Evolutionary conservation across 73 alveolate species (phyloP).

Genomic region (Strombidium stylifer): DNA sequence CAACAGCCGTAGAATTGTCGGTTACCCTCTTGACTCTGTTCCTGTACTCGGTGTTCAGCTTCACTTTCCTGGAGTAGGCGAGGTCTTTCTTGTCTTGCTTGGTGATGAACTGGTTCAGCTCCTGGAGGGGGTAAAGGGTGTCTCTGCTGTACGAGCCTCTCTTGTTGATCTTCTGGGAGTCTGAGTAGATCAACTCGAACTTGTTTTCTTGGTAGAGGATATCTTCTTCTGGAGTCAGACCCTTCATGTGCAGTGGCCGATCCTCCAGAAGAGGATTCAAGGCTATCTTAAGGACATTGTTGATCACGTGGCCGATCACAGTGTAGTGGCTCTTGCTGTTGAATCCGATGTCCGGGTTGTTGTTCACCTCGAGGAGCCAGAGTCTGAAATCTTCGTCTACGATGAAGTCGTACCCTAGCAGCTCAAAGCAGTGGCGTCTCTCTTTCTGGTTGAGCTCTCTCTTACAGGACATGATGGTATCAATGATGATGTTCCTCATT

Average conservation of each 20-base stretch:
- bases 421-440: constrained; percentile 52
- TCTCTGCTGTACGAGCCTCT: too few relatives aligned
- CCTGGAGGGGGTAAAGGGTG: too few relatives aligned
- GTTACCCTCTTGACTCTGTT: too few relatives aligned
- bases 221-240: neutral
- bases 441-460: constrained; percentile 38
- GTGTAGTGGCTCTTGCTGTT: neutral
- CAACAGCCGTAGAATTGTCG: too few relatives aligned
- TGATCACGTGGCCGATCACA: too few relatives aligned
- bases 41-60: too few relatives aligned
- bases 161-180: too few relatives aligned
- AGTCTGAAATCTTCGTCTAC: constrained; percentile 56
- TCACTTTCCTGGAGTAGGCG: too few relatives aligned
- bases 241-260: neutral
- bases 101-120: too few relatives aligned
- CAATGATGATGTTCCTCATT: constrained; percentile 52
- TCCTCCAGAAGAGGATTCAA: neutral
- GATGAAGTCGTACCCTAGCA: constrained; percentile 64
- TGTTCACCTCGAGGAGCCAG: constrained; percentile 65
- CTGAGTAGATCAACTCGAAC: neutral
- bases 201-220: neutral
- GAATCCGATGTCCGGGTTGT: constrained; percentile 59
- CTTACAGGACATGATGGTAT: constrained; percentile 42
- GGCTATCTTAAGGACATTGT: neutral
- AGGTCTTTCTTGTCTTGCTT: too few relatives aligned